These are phyloP conservation scores for Annulohypoxylon bovei DNA, from an alignment of 495 filamentous ascomycete genomes.

Conservation along the genomic window DNA sequence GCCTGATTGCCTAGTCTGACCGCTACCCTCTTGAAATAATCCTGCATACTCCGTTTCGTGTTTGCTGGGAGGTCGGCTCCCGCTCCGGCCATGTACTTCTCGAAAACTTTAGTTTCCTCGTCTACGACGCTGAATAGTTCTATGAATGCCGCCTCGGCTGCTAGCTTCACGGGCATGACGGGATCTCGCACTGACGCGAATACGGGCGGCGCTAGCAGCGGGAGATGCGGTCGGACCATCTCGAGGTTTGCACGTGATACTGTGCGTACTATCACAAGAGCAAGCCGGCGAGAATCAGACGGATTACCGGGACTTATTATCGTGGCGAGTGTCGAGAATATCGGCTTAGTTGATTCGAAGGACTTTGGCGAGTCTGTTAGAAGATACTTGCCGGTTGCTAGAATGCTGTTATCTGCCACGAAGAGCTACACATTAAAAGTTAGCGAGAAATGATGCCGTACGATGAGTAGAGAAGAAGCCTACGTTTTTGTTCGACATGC, in stretches of 20 bases:
- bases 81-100: conserved; percentile 76
- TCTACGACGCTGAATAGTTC: conserved; percentile 94
- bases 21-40: conserved; percentile 96
- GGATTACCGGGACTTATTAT: conserved; percentile 80
- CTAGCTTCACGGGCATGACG: conserved; percentile 95
- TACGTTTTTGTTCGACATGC: conserved; percentile 79
- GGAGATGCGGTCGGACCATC: conserved; percentile 79
- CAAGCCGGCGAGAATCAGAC: conserved; percentile 83
- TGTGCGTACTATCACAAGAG: conserved; percentile 90
- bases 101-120: conserved; percentile 84
- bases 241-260: conserved; percentile 79
- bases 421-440: conserved; percentile 65
- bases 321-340: conserved; percentile 78
- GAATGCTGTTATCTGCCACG: conserved; percentile 86
- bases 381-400: conserved; percentile 95
- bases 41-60: conserved; percentile 88
- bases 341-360: conserved; percentile 76
- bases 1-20: conserved; percentile 83
- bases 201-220: conserved; percentile 79
- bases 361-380: conserved; percentile 69
- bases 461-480: conserved; percentile 29
- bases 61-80: conserved; percentile 66
- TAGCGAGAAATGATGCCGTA: neutral
- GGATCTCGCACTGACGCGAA: conserved; percentile 91
- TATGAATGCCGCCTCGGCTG: conserved; percentile 93